A percentile compares a stretch with the other conserved stretches of the same genome.
Evolutionary conservation across 495 filamentous ascomycete species (phyloP).

Genomic region (Penicillium maclennaniae): DNA sequence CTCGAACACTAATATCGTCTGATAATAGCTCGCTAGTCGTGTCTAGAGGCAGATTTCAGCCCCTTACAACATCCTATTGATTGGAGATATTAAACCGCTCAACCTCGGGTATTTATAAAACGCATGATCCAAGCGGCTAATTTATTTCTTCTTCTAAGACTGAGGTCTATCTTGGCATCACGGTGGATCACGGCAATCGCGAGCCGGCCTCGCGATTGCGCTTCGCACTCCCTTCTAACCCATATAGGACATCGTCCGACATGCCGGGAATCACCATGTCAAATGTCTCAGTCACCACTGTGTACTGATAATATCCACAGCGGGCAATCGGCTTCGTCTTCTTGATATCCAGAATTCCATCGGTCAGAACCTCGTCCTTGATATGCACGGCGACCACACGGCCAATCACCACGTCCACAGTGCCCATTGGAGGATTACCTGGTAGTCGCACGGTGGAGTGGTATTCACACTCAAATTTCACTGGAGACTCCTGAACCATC

Average conservation of each 20-base stretch:
- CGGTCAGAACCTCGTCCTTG: conserved; percentile 45
- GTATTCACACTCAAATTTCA: conserved; percentile 55
- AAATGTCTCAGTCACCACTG: conserved; percentile 47
- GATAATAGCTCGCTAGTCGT: not conserved
- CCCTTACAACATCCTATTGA: too few relatives aligned
- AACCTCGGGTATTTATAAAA: not conserved
- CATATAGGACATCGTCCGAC: conserved; percentile 32
- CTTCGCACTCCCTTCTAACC: conserved; percentile 25
- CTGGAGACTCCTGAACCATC: conserved; percentile 50
- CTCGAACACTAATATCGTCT: not conserved
- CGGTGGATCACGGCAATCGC: not conserved
- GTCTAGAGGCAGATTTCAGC: not conserved
- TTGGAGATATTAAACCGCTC: not conserved
- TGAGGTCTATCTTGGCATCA: not conserved
- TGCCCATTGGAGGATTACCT: conserved; percentile 51
- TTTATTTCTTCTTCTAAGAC: not conserved
- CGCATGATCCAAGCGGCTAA: not conserved
- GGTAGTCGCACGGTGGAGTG: conserved; percentile 50
- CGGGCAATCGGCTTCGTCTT: conserved; percentile 56
- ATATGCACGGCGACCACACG: conserved; percentile 54
- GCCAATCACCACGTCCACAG: conserved; percentile 54
- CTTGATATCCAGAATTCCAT: conserved; percentile 49
- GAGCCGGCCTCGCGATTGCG: conserved; percentile 13
- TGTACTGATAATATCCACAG: conserved; percentile 57
- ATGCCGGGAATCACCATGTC: conserved; percentile 47